Percentiles rank a stretch among this genome's conserved stretches.
Evolutionary conservation across 345 rosid species (phyloP).

Genomic region (Theobroma cacao): DNA sequence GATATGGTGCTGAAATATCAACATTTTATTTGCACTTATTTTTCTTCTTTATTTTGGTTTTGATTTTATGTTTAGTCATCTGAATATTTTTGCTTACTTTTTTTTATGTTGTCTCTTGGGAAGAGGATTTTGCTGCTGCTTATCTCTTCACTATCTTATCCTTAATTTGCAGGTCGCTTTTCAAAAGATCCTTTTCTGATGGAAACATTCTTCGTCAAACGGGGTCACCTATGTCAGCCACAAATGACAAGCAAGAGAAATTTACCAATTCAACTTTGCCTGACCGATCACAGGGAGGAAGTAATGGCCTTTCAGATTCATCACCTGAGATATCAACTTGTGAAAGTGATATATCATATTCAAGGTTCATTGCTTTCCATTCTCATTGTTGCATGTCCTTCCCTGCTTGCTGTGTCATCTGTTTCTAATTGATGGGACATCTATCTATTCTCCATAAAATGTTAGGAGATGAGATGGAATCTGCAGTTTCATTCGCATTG

Average conservation of each 20-base stretch:
- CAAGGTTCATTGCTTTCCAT: constrained; percentile 52
- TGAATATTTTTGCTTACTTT: not conserved
- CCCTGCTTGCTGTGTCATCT: not conserved
- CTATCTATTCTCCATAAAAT: not conserved
- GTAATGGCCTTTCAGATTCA: constrained; percentile 59
- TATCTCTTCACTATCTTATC: not conserved
- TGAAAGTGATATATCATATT: constrained; percentile 58
- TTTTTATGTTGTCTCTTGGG: not conserved
- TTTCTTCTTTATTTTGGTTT: not conserved
- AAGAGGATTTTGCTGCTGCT: not conserved
- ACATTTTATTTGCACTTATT: not conserved
- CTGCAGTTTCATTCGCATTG: not conserved
- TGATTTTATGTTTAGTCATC: not conserved
- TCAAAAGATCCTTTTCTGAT: constrained; percentile 87
- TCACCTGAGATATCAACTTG: constrained; percentile 90
- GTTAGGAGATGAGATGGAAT: not conserved
- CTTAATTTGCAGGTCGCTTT: constrained; percentile 54
- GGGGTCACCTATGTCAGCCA: constrained; percentile 42
- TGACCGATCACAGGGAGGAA: constrained; percentile 40
- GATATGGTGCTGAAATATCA: not conserved
- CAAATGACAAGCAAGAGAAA: constrained; percentile 45
- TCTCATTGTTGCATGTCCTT: not conserved
- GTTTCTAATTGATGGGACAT: not conserved
- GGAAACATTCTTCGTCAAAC: constrained; percentile 74
- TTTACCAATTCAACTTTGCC: constrained; percentile 42